A percentile compares a stretch with the other conserved stretches of the same genome.
These are phyloP conservation scores for Coelastrella sp. DNA, from an alignment of 139 green algal species.

Conservation along the genomic window DNA sequence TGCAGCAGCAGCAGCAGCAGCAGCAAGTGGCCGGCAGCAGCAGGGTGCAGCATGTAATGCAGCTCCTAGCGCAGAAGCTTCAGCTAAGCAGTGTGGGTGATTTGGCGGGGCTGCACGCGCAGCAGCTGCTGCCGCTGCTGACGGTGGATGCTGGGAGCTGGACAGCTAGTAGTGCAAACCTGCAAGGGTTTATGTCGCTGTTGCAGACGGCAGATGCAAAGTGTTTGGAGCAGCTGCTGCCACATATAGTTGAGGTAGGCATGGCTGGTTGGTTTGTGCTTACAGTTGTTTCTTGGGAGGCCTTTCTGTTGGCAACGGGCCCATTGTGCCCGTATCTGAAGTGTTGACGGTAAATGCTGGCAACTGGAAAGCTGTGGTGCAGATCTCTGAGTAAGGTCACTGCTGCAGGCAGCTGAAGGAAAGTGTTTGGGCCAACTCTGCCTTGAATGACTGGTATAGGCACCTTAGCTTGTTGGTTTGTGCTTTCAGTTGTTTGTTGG, in stretches of 20 bases:
- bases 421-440: conserved; percentile 53
- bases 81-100: conserved; percentile 19
- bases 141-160: conserved; percentile 41
- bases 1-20: conserved; percentile 8
- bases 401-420: conserved; percentile 64
- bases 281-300: too few relatives aligned
- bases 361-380: conserved; percentile 50
- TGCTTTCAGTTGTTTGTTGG: too few relatives aligned
- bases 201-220: conserved; percentile 58
- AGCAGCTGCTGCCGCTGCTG: conserved; percentile 45
- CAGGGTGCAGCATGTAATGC: conserved; percentile 25
- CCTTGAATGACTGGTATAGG: conserved; percentile 19
- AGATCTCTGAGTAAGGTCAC: conserved; percentile 59
- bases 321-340: too few relatives aligned
- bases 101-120: conserved; percentile 53
- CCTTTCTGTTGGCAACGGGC: too few relatives aligned
- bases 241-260: conserved; percentile 27
- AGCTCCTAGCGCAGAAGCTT: conserved; percentile 16
- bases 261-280: too few relatives aligned
- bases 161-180: conserved; percentile 46
- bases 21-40: background rate
- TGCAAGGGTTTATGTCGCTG: conserved; percentile 63
- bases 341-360: too few relatives aligned
- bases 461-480: too few relatives aligned
- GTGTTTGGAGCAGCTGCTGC: conserved; percentile 54